Evolutionary conservation across 768 basidiomycete species (phyloP).

Genomic region (Xerocomus potaroensis): DNA sequence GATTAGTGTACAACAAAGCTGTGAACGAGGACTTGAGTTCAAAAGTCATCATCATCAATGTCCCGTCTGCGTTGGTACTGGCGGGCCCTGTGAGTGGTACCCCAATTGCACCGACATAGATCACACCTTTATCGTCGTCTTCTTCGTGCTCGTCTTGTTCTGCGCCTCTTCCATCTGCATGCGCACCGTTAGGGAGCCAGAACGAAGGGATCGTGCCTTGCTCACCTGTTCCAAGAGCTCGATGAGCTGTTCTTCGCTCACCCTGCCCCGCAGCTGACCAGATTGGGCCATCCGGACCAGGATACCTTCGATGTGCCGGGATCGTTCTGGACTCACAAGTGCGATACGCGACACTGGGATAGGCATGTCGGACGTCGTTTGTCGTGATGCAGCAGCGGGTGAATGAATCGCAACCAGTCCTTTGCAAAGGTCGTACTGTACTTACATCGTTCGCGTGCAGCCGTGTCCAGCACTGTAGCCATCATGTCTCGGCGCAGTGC

Average conservation of each 20-base stretch:
- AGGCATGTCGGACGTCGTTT: too few relatives aligned
- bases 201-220: constrained; percentile 1
- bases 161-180: constrained; percentile 53
- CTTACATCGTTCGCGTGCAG: constrained; percentile 78
- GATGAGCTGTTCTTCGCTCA: constrained; percentile 80
- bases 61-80: constrained; percentile 66
- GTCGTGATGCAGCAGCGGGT: too few relatives aligned
- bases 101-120: background rate
- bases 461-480: constrained; percentile 69
- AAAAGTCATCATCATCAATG: constrained; percentile 59
- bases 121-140: constrained; percentile 56
- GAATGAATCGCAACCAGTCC: too few relatives aligned
- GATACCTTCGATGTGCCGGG: constrained; percentile 74
- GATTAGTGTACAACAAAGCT: background rate
- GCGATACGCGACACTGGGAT: constrained; percentile 79
- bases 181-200: constrained; percentile 8
- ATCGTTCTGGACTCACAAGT: constrained; percentile 79
- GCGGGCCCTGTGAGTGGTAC: constrained; percentile 2
- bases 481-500: constrained; percentile 74
- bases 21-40: background rate
- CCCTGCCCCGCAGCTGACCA: constrained; percentile 72
- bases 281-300: constrained; percentile 79
- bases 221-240: constrained; percentile 79
- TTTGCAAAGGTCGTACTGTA: constrained; percentile 2
- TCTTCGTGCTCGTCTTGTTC: constrained; percentile 46